A percentile compares a stretch with the other conserved stretches of the same genome.
phyloP scores from a whole-genome alignment of 2,329 filamentous ascomycete genomes.

The Ophiostoma quercus region DNA sequence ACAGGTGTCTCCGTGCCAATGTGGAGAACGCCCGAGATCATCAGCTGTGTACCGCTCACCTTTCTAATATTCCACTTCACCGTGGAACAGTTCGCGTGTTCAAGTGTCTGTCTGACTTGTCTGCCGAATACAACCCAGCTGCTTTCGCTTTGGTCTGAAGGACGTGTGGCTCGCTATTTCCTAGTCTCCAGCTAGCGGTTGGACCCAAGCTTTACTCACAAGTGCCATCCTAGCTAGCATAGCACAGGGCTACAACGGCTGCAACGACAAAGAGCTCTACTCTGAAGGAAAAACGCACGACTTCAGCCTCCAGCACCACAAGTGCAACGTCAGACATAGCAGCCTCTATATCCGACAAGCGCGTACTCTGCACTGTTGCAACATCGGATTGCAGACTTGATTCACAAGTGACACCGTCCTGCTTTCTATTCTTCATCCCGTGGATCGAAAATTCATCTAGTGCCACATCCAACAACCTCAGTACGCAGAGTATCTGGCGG shows the following conservation, averaged over 20 bases:
- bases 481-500: too few species aligned
- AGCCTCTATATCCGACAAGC: neutral
- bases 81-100: constrained; percentile 1
- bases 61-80: neutral
- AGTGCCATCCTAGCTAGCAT: neutral
- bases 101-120: neutral
- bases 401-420: neutral
- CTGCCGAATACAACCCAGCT: constrained; percentile 3
- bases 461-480: neutral
- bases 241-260: neutral
- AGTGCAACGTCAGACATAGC: constrained; percentile 8
- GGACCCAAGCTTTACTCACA: neutral
- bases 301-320: neutral
- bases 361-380: neutral
- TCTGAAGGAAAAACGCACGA: neutral
- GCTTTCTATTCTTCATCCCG: neutral
- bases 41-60: neutral
- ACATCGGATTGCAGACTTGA: neutral
- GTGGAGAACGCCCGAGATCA: neutral
- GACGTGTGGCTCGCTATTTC: neutral
- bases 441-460: neutral
- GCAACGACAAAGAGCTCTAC: neutral
- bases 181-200: neutral
- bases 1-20: neutral
- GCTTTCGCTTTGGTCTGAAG: neutral